Conservation (phyloP, 2,329 filamentous ascomycete genomes). For the Exophiala aquamarina region DNA sequence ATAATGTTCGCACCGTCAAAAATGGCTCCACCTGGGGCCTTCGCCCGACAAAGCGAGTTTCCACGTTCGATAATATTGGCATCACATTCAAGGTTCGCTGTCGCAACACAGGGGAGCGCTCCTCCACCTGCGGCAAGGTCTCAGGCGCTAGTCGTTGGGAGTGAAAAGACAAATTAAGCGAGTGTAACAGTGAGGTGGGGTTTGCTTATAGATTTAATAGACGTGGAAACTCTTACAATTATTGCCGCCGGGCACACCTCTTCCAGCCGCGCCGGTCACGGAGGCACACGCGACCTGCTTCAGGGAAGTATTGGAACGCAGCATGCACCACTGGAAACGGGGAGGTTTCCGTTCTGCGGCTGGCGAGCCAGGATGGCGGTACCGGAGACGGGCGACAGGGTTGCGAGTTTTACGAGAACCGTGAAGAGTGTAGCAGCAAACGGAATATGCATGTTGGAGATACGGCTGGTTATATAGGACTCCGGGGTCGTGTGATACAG, state of each 20-base stretch:
- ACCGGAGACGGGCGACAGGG: constrained; percentile 1
- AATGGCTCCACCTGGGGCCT: constrained; percentile 2
- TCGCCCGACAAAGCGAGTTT: constrained; percentile 6
- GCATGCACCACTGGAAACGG: constrained; percentile 1
- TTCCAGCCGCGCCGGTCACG: not conserved
- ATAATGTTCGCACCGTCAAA: not conserved
- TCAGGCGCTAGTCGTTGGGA: not conserved
- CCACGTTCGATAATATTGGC: constrained; percentile 5
- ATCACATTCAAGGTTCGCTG: constrained; percentile 3
- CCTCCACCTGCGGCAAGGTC: constrained; percentile 2
- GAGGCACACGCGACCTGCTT: constrained; percentile 8
- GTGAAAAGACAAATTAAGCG: not conserved
- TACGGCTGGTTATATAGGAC: not conserved
- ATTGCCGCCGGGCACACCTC: constrained; percentile 4
- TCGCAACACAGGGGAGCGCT: constrained; percentile 3
- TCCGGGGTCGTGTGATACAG: not conserved
- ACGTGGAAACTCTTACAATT: not conserved
- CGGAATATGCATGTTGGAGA: not conserved
- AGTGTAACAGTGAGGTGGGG: no score
- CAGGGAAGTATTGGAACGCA: constrained; percentile 8
- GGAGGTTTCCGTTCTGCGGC: constrained; percentile 6
- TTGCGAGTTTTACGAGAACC: not conserved
- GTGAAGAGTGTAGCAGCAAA: not conserved
- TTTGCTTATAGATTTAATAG: no score
- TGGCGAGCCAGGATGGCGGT: not conserved